Percentiles rank a stretch among this genome's conserved stretches.
These are phyloP conservation scores for Helotiales sp. DNA, from an alignment of 2,329 filamentous ascomycete species.

Conservation along the genomic window DNA sequence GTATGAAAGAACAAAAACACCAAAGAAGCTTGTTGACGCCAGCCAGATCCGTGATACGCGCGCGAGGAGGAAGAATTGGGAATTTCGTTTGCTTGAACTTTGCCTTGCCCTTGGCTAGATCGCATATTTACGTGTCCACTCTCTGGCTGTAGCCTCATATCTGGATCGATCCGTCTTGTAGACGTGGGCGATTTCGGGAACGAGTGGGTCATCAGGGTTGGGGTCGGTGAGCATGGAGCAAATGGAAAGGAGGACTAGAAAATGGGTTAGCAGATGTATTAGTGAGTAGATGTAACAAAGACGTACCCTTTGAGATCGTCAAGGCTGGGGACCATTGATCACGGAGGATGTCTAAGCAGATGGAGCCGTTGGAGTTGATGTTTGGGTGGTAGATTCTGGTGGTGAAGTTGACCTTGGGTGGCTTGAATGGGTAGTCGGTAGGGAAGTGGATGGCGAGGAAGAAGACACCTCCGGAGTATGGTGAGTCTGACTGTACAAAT, in stretches of 20 bases:
- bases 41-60: constrained; percentile 7
- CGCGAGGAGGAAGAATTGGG: constrained; percentile 1
- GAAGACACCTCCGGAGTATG: constrained; percentile 98
- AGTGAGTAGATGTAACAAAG: background rate
- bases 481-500: constrained; percentile 77
- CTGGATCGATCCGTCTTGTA: constrained; percentile 98
- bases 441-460: constrained; percentile 99
- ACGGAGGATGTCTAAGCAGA: constrained; percentile 96
- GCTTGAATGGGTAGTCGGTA: constrained; percentile 99
- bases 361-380: constrained; percentile 99
- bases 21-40: constrained; percentile 5
- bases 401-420: constrained; percentile 99
- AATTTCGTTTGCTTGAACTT: constrained; percentile 8
- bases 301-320: constrained; percentile 95
- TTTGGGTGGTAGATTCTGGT: constrained; percentile 99
- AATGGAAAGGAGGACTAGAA: constrained; percentile 89
- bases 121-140: constrained; percentile 99
- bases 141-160: constrained; percentile 94
- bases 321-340: constrained; percentile 99
- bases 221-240: constrained; percentile 99
- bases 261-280: constrained; percentile 17
- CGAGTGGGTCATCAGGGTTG: constrained; percentile 97
- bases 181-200: constrained; percentile 98
- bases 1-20: background rate
- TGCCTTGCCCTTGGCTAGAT: constrained; percentile 61